These are phyloP conservation scores for Lentinula raphanica DNA, from an alignment of 768 basidiomycete species.

Conservation along the genomic window DNA sequence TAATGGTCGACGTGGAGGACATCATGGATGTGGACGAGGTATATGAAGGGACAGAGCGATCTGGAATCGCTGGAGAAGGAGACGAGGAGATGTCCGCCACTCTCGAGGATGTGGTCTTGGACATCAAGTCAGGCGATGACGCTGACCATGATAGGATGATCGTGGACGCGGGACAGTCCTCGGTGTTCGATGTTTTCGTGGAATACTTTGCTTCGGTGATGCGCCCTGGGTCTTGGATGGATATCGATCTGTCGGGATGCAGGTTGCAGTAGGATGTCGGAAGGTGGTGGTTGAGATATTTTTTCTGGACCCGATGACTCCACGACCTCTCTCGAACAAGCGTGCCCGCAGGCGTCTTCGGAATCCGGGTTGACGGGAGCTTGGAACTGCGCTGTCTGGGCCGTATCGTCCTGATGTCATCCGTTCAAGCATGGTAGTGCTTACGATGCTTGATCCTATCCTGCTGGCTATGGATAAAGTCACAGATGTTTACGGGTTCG, in stretches of 20 bases:
- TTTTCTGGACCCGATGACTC: neutral
- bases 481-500: too few relatives aligned
- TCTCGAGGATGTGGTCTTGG: neutral
- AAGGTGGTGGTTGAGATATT: neutral
- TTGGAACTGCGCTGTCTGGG: too few relatives aligned
- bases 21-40: constrained; percentile 1
- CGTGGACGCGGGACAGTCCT: neutral
- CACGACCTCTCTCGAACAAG: too few relatives aligned
- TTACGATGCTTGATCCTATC: too few relatives aligned
- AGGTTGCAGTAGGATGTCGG: neutral
- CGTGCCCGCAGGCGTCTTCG: too few relatives aligned
- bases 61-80: neutral
- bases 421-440: too few relatives aligned
- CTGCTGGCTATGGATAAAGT: too few relatives aligned
- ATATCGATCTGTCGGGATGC: neutral
- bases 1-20: neutral
- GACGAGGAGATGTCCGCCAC: neutral
- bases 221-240: constrained; percentile 1
- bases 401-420: too few relatives aligned
- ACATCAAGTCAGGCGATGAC: neutral
- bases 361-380: too few relatives aligned
- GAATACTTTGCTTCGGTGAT: constrained; percentile 1
- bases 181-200: neutral
- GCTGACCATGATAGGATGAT: neutral
- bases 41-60: neutral